Percentiles rank a stretch among this genome's conserved stretches.
These are phyloP conservation scores for Centrapalus pauciflorus DNA, from an alignment of 129 eudicot genomes.

Conservation along the genomic window DNA sequence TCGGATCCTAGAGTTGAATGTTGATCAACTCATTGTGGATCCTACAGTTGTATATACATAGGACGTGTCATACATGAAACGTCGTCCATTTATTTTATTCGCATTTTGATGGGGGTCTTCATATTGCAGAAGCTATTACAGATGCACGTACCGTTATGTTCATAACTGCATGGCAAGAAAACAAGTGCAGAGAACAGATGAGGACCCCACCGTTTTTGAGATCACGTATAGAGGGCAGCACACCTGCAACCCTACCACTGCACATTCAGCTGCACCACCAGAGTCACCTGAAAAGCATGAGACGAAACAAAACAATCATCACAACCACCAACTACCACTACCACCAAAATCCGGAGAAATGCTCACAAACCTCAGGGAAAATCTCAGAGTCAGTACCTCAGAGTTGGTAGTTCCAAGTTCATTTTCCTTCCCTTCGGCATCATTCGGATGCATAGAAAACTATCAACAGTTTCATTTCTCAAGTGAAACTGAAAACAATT, in stretches of 20 bases:
- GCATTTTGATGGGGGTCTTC: not conserved
- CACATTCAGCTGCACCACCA: constrained; percentile 36
- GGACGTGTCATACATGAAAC: not conserved
- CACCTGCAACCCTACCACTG: constrained; percentile 43
- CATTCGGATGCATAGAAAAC: constrained; percentile 23
- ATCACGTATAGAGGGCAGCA: constrained; percentile 83
- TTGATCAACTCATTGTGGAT: not conserved
- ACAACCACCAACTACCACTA: constrained; percentile 20
- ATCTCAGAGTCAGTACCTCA: constrained; percentile 51
- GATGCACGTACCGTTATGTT: constrained; percentile 73
- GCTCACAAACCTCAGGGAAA: constrained; percentile 44
- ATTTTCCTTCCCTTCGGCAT: constrained; percentile 51
- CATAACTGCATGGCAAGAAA: constrained; percentile 76
- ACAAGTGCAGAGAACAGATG: constrained; percentile 88
- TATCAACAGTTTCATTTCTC: constrained; percentile 15
- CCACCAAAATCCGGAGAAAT: constrained; percentile 33
- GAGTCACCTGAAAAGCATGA: constrained; percentile 55
- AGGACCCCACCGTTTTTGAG: constrained; percentile 69
- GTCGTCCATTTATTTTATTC: not conserved
- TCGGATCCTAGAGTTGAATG: constrained; percentile 6
- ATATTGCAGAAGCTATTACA: constrained; percentile 81
- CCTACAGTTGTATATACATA: constrained; percentile 1
- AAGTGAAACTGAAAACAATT: constrained; percentile 25
- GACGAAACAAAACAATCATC: constrained; percentile 21
- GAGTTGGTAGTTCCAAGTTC: constrained; percentile 32